A percentile compares a stretch with the other conserved stretches of the same genome.
phyloP scores from a whole-genome alignment of 78 protist genomes.

The Goniomonas avonlea region DNA sequence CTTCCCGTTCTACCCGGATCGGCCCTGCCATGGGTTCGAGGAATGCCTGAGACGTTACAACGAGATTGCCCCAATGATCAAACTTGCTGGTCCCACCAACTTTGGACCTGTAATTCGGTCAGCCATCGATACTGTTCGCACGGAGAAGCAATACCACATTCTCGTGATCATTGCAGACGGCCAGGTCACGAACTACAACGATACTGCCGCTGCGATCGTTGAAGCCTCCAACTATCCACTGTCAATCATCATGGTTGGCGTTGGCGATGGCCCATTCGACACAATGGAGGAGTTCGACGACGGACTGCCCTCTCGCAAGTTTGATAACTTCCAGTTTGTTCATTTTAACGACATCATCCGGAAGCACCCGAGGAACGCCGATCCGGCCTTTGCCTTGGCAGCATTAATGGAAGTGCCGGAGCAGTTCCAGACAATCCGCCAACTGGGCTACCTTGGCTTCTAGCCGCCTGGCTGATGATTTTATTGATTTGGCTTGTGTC shows the following conservation, averaged over 20 bases:
- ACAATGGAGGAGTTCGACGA: not conserved
- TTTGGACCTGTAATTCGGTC: slow-evolving; percentile 50
- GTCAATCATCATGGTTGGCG: slow-evolving; percentile 62
- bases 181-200: slow-evolving; percentile 30
- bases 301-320: not conserved
- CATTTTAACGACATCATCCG: not conserved
- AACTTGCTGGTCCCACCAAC: slow-evolving; percentile 67
- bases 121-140: not conserved
- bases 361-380: not conserved
- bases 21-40: slow-evolving; percentile 22
- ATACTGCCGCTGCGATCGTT: slow-evolving; percentile 46
- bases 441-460: not conserved
- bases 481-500: too few relatives aligned
- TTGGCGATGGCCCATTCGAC: slow-evolving; percentile 36
- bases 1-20: slow-evolving; percentile 12
- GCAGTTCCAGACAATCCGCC: not conserved
- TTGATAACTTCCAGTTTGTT: slow-evolving; percentile 24
- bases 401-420: slow-evolving; percentile 5
- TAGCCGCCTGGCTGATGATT: too few relatives aligned
- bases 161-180: slow-evolving; percentile 63
- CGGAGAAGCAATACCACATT: slow-evolving; percentile 18
- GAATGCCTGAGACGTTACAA: not conserved
- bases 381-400: not conserved
- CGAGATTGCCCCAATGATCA: slow-evolving; percentile 56
- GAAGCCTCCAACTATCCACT: slow-evolving; percentile 44